phyloP scores from a whole-genome alignment of 2,329 filamentous ascomycete genomes.

The Trichoderma sp. region DNA sequence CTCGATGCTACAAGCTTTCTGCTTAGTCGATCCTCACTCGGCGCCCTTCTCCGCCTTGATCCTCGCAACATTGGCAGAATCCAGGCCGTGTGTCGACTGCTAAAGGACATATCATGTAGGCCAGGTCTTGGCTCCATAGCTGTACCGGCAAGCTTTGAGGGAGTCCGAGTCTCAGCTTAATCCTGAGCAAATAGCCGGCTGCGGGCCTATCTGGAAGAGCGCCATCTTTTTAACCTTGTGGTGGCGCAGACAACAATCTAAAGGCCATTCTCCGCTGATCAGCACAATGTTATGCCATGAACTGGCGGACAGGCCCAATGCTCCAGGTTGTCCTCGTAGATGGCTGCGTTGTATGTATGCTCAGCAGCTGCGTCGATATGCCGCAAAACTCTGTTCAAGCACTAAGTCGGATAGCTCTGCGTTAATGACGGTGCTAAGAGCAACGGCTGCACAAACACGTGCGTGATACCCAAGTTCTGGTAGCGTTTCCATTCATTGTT shows the following conservation, averaged over 20 bases:
- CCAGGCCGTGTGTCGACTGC: background rate
- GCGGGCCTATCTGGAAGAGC: conserved; percentile 3
- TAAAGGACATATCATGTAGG: background rate
- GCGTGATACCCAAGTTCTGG: background rate
- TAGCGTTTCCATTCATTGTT: conserved; percentile 9
- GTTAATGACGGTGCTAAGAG: background rate
- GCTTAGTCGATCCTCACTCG: background rate
- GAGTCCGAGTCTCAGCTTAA: background rate
- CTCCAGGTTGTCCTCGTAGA: background rate
- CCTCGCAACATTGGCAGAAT: background rate
- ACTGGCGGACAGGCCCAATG: conserved; percentile 1
- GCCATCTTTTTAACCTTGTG: background rate
- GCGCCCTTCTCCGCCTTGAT: background rate
- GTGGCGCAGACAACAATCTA: conserved; percentile 12
- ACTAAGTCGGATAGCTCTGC: conserved; percentile 5
- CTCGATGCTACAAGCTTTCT: conserved; percentile 1
- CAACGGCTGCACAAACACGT: conserved; percentile 5
- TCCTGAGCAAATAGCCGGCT: background rate
- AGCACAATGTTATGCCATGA: conserved; percentile 1
- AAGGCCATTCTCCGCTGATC: conserved; percentile 11
- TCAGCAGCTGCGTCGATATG: background rate
- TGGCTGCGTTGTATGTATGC: background rate
- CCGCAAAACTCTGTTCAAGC: conserved; percentile 16
- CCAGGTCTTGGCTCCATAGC: background rate
- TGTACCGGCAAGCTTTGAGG: background rate